Base-by-base conservation (phyloP, 192 early-diverging fungal genomes). In the Coemansia sp. region DNA sequence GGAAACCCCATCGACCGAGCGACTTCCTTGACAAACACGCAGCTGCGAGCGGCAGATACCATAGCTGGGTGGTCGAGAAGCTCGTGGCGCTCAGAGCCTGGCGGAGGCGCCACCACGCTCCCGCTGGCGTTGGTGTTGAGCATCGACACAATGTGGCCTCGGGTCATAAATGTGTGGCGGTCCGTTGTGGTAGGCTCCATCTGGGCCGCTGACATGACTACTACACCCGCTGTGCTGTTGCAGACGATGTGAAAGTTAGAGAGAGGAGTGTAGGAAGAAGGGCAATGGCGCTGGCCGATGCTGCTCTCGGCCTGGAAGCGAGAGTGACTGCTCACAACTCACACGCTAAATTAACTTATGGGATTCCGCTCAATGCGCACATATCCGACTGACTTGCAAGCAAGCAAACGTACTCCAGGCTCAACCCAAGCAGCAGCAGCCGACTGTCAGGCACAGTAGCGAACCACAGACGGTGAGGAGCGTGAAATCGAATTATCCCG, bases 11-110 rank as follows among this genome's bases (percentile, higher is more conserved):
- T 58, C 1, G 58, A 61, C 12, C 73, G 67, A 1, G 36, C 62
- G 10, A 82, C 58, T 29, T 73, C 70, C 39, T 82, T 82, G 57
- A 76, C 61, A 36, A 76, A 70, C 7, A 82, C 67, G 53, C 79
- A 76, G 64, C 74, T 62, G 24, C 70, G 76, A 14, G 74, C 42
- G 2, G 79, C 79, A 0, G 74, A 39, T 7, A 63, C 39, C 77
- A 74, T 70, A 2, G 68, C 64, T 12, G 77, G 77, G 40, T 74
- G 71, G 43, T 65, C 70, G 4, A 73, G 45, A 17, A 73, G 64
- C 47, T 73, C 77, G 59, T 69, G 64, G 24, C 59, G 69, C 42
- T 69, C 73, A 1, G 63, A 41, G 17, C 36, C 41, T 3, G 60
- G 39, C 14, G 60, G 22, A 2, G 62, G 7, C 12, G 11, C 41